Base-by-base conservation (phyloP, 129 eudicot genomes). In the Saussurea involucrata region DNA sequence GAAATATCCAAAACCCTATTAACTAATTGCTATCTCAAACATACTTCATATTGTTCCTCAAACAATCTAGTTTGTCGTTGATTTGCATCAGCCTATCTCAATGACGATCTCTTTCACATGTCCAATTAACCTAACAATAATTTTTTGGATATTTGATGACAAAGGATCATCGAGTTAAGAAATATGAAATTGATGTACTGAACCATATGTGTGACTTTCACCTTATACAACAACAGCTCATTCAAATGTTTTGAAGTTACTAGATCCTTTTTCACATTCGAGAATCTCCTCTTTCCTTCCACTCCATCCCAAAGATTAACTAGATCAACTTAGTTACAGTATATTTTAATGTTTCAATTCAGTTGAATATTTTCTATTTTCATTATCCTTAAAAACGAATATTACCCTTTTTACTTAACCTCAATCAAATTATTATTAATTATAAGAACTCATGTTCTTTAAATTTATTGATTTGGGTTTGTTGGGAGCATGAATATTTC, bases 261-360 rank as follows among this genome's bases (percentile, higher is more conserved):
- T 32, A 27, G 58, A 69, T 69, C 32, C 0, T 18, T 69, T 69
- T 18, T 12, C 7, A 15, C 73, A n/a, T 69, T 69, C 27, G 57
- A 65, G 49, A 67, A 67, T 12, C 12, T 8, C 13, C 33, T 53
- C 65, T 34, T 15, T 73, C 46, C 74, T 75, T 75, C 13, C 80
- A 34, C 63, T 75, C 37, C 13, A 37, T 64, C 72, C 72, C 12
- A 20, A 66, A 65, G 73, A 76, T 66, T 18, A 66, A 76, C 66
- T 65, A 44, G 66, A 76, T 61, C 61, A 24, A 76, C 66, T 44
- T 66, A 66, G 65, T 64, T n/a, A n/a, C n/a, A n/a, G n/a, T 66
- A 66, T 20, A 12, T 76, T 76, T 66, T 76, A 74, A 46, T 76
- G 74, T 66, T n/a, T n/a, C n/a, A n/a, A n/a, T 66, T 63, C 49